These are phyloP conservation scores for Extremus antarcticus DNA, from an alignment of 495 filamentous ascomycete species.

Conservation along the genomic window DNA sequence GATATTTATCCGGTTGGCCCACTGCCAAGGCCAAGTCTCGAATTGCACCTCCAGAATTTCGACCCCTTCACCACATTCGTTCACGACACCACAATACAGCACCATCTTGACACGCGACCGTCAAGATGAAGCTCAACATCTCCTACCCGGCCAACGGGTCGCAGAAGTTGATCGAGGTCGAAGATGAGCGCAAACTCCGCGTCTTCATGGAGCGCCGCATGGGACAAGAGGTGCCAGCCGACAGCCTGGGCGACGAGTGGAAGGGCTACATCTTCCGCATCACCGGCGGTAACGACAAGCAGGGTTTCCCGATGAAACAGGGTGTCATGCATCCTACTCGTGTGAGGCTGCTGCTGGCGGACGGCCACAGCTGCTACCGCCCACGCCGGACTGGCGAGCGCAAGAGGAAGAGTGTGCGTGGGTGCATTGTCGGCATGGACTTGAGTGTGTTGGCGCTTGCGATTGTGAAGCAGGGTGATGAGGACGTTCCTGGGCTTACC, in stretches of 20 bases:
- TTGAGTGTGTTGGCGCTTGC: slow-evolving; percentile 82
- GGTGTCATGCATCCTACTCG: slow-evolving; percentile 96
- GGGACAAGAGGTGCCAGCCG: slow-evolving; percentile 90
- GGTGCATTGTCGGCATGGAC: slow-evolving; percentile 95
- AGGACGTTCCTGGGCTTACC: slow-evolving; percentile 86
- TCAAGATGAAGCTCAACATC: slow-evolving; percentile 88
- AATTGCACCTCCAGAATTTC: neutral
- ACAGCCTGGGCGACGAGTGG: slow-evolving; percentile 95
- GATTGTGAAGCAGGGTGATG: slow-evolving; percentile 95
- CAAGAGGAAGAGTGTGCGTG: slow-evolving; percentile 95
- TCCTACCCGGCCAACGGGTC: slow-evolving; percentile 97
- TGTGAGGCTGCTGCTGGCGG: slow-evolving; percentile 86
- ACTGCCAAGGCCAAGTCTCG: neutral
- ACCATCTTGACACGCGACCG: slow-evolving; percentile 33
- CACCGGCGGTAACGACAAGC: slow-evolving; percentile 99
- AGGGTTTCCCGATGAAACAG: slow-evolving; percentile 99
- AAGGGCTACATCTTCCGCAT: slow-evolving; percentile 97
- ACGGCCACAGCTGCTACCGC: slow-evolving; percentile 95
- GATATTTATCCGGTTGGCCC: too few relatives aligned
- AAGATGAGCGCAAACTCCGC: slow-evolving; percentile 90
- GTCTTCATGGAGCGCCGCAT: slow-evolving; percentile 88
- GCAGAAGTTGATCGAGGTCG: slow-evolving; percentile 96
- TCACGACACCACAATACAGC: neutral
- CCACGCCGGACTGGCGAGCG: slow-evolving; percentile 94
- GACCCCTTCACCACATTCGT: neutral